phyloP scores from a whole-genome alignment of 2,329 filamentous ascomycete species.

The Amauroascus niger region DNA sequence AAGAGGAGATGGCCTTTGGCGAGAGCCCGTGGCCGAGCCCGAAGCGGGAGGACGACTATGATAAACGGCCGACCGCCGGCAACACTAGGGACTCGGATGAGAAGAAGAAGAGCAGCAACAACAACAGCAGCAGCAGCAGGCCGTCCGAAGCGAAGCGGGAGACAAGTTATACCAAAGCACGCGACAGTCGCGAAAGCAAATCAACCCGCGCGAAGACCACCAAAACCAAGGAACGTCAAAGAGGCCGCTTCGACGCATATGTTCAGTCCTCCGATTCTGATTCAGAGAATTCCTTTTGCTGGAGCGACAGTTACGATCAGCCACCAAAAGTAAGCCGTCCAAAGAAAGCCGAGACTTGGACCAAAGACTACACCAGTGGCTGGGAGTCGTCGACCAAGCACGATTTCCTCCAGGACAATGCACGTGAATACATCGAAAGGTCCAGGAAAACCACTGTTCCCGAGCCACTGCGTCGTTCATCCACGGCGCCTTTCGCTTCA shows the following conservation, averaged over 20 bases:
- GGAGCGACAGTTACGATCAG: conserved; percentile 17
- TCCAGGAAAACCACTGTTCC: conserved; percentile 22
- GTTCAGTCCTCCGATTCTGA: conserved; percentile 28
- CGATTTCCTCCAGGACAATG: conserved; percentile 25
- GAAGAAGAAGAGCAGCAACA: conserved; percentile 31
- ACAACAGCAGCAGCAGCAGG: too few species aligned
- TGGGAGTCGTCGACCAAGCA: conserved; percentile 28
- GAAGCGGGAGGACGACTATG: conserved; percentile 34
- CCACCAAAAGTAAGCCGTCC: conserved; percentile 13
- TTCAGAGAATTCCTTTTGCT: conserved; percentile 19
- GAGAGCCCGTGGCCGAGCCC: conserved; percentile 31
- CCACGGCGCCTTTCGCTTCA: conserved; percentile 26
- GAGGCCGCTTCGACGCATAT: conserved; percentile 34
- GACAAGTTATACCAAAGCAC: conserved; percentile 25
- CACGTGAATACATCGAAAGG: conserved; percentile 33
- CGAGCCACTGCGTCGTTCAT: conserved; percentile 22
- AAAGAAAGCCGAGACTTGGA: background rate
- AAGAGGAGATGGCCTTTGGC: conserved; percentile 30
- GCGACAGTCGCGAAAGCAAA: conserved; percentile 25
- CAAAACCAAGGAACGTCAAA: conserved; percentile 37
- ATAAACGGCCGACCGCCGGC: conserved; percentile 26
- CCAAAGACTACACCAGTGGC: conserved; percentile 1
- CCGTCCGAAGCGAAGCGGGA: conserved; percentile 4
- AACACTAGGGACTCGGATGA: conserved; percentile 29
- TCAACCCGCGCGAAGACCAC: conserved; percentile 29